These are phyloP conservation scores for Tillandsia fasciculata DNA, from an alignment of 176 grass and related monocot genomes.

Conservation along the genomic window DNA sequence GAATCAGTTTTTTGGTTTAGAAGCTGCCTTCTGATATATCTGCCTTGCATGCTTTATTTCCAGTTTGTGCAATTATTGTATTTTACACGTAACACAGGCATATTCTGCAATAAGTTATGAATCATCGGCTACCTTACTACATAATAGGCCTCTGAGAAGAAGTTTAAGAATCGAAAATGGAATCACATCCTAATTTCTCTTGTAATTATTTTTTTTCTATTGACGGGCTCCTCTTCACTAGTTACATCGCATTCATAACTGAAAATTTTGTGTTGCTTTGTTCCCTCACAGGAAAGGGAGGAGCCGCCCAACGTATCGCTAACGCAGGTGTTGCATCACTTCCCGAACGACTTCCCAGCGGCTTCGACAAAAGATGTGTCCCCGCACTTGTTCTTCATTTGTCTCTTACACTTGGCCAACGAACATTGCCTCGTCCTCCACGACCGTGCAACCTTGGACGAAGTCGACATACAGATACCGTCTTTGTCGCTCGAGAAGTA, in stretches of 20 bases:
- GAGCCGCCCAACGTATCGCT: constrained; percentile 32
- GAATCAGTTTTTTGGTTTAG: no score
- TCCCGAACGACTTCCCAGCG: constrained; percentile 45
- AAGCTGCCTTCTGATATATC: no score
- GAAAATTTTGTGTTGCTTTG: neutral
- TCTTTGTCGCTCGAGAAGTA: constrained; percentile 32
- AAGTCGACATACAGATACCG: constrained; percentile 66
- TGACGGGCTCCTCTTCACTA: no score
- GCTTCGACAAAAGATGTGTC: constrained; percentile 55
- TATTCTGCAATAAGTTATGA: no score
- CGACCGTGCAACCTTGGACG: constrained; percentile 59
- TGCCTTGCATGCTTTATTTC: no score
- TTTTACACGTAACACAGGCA: no score
- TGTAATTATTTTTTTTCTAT: no score
- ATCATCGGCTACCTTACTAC: no score
- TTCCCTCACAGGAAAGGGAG: constrained; percentile 27
- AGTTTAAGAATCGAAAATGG: no score
- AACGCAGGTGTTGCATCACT: constrained; percentile 46
- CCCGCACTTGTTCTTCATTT: constrained; percentile 85
- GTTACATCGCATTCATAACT: neutral
- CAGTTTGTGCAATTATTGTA: no score
- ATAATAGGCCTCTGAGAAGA: no score
- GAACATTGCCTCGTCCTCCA: constrained; percentile 51
- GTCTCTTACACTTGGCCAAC: constrained; percentile 86
- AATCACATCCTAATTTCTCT: no score